Conservation (phyloP, 2,329 filamentous ascomycete species). For the Nothomitra cinnamomea region DNA sequence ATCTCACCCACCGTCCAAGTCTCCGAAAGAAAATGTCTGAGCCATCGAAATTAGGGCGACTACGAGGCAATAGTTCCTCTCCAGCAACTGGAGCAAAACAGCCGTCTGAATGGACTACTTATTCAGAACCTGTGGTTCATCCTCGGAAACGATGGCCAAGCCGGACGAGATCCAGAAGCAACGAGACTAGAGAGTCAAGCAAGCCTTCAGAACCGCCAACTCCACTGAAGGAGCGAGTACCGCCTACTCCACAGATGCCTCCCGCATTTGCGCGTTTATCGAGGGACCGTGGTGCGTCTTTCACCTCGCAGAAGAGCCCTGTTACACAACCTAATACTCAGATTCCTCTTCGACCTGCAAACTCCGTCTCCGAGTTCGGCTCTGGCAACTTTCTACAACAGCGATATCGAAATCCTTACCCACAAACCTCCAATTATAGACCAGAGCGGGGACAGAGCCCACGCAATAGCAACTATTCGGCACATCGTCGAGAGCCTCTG, state of each 20-base stretch:
- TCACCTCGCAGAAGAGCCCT: neutral
- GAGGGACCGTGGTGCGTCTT: constrained; percentile 1
- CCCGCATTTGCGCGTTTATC: neutral
- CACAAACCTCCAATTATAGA: neutral
- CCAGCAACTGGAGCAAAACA: neutral
- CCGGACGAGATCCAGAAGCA: neutral
- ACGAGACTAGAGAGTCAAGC: neutral
- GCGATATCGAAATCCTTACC: neutral
- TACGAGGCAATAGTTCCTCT: neutral
- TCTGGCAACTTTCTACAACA: constrained; percentile 1
- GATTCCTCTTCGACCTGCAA: constrained; percentile 2
- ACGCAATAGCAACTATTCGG: neutral
- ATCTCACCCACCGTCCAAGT: neutral
- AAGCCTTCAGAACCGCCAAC: neutral
- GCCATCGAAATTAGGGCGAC: neutral
- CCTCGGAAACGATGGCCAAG: neutral
- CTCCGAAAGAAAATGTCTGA: constrained; percentile 2
- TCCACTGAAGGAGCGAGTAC: neutral
- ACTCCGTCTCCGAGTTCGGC: constrained; percentile 1
- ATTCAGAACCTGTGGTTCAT: neutral
- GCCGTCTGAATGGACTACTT: neutral
- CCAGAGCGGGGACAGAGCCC: constrained; percentile 1
- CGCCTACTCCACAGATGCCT: neutral
- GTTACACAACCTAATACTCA: neutral
- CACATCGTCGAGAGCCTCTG: constrained; percentile 1